Evolutionary conservation across 179 eudicot species (phyloP), one percentile per base, ranked within the genome.

Genomic region (Gypsophila paniculata): DNA sequence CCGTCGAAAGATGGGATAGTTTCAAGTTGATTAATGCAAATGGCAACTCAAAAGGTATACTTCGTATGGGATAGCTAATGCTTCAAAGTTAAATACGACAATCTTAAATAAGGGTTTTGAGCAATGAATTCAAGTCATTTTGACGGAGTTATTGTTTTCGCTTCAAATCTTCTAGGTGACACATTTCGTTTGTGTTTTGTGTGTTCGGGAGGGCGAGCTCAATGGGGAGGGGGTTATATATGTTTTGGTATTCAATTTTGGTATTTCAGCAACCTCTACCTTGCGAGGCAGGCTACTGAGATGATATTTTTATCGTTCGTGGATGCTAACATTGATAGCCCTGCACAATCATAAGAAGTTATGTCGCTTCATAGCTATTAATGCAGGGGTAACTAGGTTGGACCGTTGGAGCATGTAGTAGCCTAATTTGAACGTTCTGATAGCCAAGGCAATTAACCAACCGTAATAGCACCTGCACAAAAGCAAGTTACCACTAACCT

Each of bases 21-120:
- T 59, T 26, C 42, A 78, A 78, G 77, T 74, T 64, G 72, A n/a
- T n/a, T n/a, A 78, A 34, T 51, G 81, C n/a, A n/a, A n/a, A 78
- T 46, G 64, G 32, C 29, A 68, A 36, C 14, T 53, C 66, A 32
- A 61, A 54, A 61, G 72, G 70, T 29, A 54, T 9, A n/a, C n/a
- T n/a, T n/a, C n/a, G n/a, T n/a, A n/a, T n/a, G n/a, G n/a, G n/a
- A n/a, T 58, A 58, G 18, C 19, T 13, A 32, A 32, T 61, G 44
- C 42, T 61, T 17, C 1, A 34, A 32, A 61, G 18, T 17, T 15
- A 5, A 52, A 18, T 5, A 18, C 34, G 18, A 39, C 29, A 12
- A 17, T 19, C 12, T 52, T 52, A 65, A 2, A 18, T 11, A 9
- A 63, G 23, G 23, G 14, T 18, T 63, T 9, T 8, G 49, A 44